phyloP scores from a whole-genome alignment of 2,329 filamentous ascomycete species.

The Chrysosporium queenslandicum region DNA sequence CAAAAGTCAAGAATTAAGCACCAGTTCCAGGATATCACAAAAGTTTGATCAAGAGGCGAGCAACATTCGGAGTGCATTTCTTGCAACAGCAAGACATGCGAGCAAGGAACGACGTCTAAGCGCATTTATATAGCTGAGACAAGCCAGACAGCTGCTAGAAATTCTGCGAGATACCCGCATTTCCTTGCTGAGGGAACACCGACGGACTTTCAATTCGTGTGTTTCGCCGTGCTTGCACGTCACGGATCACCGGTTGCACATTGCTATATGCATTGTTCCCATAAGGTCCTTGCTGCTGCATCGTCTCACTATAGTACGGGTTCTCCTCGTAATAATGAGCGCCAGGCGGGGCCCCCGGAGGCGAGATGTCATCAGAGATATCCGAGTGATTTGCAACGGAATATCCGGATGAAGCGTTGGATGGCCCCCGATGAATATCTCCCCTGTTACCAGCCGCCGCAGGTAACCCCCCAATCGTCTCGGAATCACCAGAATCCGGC shows the following conservation, averaged over 20 bases:
- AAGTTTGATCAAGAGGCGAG: neutral
- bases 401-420: conserved; percentile 93
- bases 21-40: conserved; percentile 6
- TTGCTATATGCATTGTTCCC: conserved; percentile 34
- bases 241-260: conserved; percentile 71
- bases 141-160: conserved; percentile 48
- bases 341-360: conserved; percentile 37
- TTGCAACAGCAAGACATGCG: neutral
- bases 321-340: conserved; percentile 47
- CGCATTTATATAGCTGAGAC: neutral
- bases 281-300: conserved; percentile 43
- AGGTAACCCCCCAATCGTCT: conserved; percentile 66
- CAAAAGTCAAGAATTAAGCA: neutral
- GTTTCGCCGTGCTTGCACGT: conserved; percentile 84
- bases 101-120: neutral
- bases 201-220: conserved; percentile 87
- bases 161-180: conserved; percentile 91
- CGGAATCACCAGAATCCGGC: conserved; percentile 57
- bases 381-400: conserved; percentile 69
- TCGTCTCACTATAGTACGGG: conserved; percentile 45
- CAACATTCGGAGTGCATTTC: too few relatives aligned
- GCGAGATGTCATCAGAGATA: conserved; percentile 46
- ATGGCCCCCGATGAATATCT: conserved; percentile 70
- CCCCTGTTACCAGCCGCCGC: conserved; percentile 25
- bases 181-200: conserved; percentile 62